Evolutionary conservation across 163 green algal genomes (phyloP).

Genomic region (Chloromonas sp.): DNA sequence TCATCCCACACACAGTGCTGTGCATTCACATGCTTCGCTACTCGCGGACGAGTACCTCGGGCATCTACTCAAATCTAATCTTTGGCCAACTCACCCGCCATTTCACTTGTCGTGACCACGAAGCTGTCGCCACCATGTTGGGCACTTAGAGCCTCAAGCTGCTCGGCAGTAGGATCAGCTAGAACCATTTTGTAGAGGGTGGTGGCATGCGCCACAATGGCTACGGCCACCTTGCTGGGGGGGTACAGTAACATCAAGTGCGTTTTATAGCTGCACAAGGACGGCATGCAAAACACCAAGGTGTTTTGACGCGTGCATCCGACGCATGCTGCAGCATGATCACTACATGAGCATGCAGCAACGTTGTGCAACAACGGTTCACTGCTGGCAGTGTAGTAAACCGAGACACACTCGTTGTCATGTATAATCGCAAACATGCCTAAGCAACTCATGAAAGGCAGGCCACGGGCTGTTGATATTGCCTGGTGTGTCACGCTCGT

Average conservation of each 20-base stretch:
- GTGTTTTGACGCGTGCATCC: neutral
- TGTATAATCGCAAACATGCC: neutral
- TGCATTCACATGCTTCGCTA: too few relatives aligned
- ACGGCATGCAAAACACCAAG: neutral
- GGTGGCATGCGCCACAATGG: neutral
- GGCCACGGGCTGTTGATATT: neutral
- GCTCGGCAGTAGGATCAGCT: neutral
- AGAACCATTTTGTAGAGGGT: neutral
- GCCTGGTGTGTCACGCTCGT: neutral
- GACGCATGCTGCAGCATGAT: neutral
- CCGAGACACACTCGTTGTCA: neutral
- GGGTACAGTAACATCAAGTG: neutral
- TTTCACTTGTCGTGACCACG: too few relatives aligned
- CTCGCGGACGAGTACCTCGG: too few relatives aligned
- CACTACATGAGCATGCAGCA: neutral
- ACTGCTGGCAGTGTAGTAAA: neutral
- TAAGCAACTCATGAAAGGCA: neutral
- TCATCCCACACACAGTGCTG: too few relatives aligned
- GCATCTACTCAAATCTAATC: too few relatives aligned
- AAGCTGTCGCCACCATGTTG: too few relatives aligned
- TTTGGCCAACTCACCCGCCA: too few relatives aligned
- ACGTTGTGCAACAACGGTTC: neutral
- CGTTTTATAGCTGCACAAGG: neutral
- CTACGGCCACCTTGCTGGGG: neutral
- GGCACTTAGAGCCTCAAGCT: neutral